phyloP scores from a whole-genome alignment of 768 basidiomycete genomes.

The Kockovaella imperatae region DNA sequence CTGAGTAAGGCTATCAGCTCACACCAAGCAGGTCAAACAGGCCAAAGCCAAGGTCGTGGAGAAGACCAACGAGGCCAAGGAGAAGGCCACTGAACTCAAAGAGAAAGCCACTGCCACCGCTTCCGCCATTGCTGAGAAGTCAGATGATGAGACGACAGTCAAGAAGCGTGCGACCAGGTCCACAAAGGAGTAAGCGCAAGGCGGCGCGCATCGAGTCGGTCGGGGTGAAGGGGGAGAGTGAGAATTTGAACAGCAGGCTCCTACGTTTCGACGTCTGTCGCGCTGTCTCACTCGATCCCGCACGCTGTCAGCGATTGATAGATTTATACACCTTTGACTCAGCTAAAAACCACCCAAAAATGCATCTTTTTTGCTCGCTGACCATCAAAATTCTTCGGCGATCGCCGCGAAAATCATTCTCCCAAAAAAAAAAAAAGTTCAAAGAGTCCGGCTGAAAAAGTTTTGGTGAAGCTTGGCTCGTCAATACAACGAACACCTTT shows the following conservation, averaged over 20 bases:
- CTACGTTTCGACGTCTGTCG: not conserved
- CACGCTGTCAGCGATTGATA: not conserved
- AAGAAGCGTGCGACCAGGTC: conserved; percentile 33
- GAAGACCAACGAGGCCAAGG: conserved; percentile 19
- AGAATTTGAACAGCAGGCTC: not conserved
- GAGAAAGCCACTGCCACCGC: conserved; percentile 29
- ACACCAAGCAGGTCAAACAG: conserved; percentile 40
- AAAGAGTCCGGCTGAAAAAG: too few relatives aligned
- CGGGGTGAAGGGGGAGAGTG: not conserved
- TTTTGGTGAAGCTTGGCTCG: not conserved
- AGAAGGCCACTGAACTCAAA: too few relatives aligned
- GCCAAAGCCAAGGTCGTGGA: conserved; percentile 63
- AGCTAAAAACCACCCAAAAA: not conserved
- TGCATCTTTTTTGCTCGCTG: not conserved
- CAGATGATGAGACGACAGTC: conserved; percentile 24
- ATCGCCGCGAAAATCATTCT: not conserved
- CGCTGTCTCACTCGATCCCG: not conserved
- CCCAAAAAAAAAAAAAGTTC: too few relatives aligned
- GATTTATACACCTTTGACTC: not conserved
- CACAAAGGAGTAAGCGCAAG: conserved; percentile 16
- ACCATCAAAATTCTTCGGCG: not conserved
- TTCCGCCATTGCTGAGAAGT: conserved; percentile 33
- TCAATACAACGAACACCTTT: not conserved
- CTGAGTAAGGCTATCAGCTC: not conserved
- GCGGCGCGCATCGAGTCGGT: not conserved